Percentiles rank a stretch among this genome's conserved stretches.
phyloP scores from a whole-genome alignment of 768 basidiomycete species.

The Exsudoporus frostii region DNA sequence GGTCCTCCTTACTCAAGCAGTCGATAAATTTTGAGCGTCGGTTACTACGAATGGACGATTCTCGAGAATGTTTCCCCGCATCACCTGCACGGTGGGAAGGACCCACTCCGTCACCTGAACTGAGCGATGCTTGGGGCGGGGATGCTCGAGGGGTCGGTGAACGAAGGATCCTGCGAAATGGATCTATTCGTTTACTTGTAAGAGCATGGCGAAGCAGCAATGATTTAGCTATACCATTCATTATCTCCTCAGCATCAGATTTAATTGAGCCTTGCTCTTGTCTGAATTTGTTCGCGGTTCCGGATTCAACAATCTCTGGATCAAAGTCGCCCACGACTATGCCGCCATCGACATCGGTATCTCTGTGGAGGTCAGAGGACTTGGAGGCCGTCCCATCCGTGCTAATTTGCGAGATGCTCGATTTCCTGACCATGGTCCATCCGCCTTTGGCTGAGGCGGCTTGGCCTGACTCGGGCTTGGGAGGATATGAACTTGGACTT shows the following conservation, averaged over 20 bases:
- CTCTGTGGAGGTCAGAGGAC: constrained; percentile 33
- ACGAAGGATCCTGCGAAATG: constrained; percentile 51
- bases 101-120: constrained; percentile 7
- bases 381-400: constrained; percentile 23
- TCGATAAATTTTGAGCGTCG: constrained; percentile 79
- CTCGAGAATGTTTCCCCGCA: constrained; percentile 62
- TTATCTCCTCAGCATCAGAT: constrained; percentile 68
- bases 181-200: constrained; percentile 47
- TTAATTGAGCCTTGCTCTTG: constrained; percentile 51
- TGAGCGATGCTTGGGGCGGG: constrained; percentile 1
- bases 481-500: constrained; percentile 72
- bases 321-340: constrained; percentile 79
- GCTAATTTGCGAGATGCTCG: constrained; percentile 28
- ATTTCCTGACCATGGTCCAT: constrained; percentile 73
- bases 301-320: constrained; percentile 42
- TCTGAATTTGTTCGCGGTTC: constrained; percentile 39
- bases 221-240: constrained; percentile 55
- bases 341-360: constrained; percentile 70
- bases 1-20: constrained; percentile 70
- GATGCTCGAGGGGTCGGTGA: constrained; percentile 15
- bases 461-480: constrained; percentile 42
- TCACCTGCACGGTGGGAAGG: constrained; percentile 25
- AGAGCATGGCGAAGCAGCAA: constrained; percentile 16
- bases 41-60: constrained; percentile 75
- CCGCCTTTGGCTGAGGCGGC: constrained; percentile 50